A percentile compares a stretch with the other conserved stretches of the same genome.
phyloP scores from a whole-genome alignment of 148 eudicot species.

The Persicaria maculosa region DNA sequence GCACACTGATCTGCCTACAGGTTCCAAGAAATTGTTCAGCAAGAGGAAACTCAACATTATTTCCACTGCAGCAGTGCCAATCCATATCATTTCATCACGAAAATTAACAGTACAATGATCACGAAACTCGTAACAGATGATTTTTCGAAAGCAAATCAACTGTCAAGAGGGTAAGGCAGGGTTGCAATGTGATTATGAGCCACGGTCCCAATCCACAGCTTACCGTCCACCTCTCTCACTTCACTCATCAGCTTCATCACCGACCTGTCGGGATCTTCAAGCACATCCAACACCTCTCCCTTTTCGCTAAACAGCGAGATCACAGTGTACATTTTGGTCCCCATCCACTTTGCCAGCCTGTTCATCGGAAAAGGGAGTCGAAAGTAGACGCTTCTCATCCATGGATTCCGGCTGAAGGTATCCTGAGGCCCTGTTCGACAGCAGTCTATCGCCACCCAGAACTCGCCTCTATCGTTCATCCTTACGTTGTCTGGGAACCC shows the following conservation, averaged over 20 bases:
- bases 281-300: constrained; percentile 66
- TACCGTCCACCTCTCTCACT: constrained; percentile 72
- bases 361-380: constrained; percentile 62
- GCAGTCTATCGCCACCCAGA: constrained; percentile 94
- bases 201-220: constrained; percentile 94
- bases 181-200: constrained; percentile 98
- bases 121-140: not conserved
- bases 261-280: constrained; percentile 69
- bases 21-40: too few relatives aligned
- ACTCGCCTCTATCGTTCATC: constrained; percentile 65
- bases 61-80: too few relatives aligned
- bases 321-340: constrained; percentile 79
- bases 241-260: constrained; percentile 91
- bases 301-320: constrained; percentile 49
- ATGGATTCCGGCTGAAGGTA: constrained; percentile 50
- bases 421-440: constrained; percentile 76
- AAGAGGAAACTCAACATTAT: too few relatives aligned
- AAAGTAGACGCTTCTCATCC: constrained; percentile 75
- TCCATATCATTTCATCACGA: not conserved
- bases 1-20: too few relatives aligned
- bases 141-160: not conserved
- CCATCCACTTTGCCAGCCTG: constrained; percentile 49
- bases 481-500: constrained; percentile 93
- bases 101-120: not conserved
- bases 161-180: constrained; percentile 45